Evolutionary conservation across 2,329 filamentous ascomycete species (phyloP), one percentile per base, ranked within the genome.

Genomic region (Colletotrichum simmondsii): DNA sequence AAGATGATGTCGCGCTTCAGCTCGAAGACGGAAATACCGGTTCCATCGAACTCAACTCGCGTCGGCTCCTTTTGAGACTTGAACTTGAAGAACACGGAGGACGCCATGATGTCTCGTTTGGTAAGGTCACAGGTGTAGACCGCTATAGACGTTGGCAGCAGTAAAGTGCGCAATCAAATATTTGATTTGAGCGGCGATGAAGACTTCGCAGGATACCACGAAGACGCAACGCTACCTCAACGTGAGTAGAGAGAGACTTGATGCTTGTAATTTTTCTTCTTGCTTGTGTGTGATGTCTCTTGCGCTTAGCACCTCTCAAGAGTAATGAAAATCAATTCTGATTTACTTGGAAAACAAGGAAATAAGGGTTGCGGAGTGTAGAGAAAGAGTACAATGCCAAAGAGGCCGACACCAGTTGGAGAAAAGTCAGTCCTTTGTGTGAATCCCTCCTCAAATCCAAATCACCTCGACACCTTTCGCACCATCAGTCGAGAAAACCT

Each of bases 41-140:
- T 98, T 81, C 97, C 97, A 85, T 99, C 96, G 83, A 99, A 98
- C 80, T 95, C 94, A 79, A 99, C 95, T 80, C 95, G 92, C 71
- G 95, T 95, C 73, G 95, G 94, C 81, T 98, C 97, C 87, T 95
- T 98, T 82, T 97, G 95, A 78, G 96, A 98, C 87, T 98, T 98
- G 92, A 99, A 99, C 87, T 98, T 98, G 94, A 98, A 99, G 86
- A 98, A 98, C 81, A 99, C 97, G 77, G 95, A 98, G 70, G 97
- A 98, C 82, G 95, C 91, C 95, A 98, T 98, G 80, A 80, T 91
- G 86, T 63, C 49, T 65, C 26, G 52, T 26, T 22, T 64, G 11
- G 24, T 57, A 16, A 65, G 61, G 35, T 52, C 53, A 73, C 66
- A 56, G 46, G 4, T 65, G 66, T 54, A 65, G 71, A 65, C 67